Percentiles rank a stretch among this genome's conserved stretches.
Evolutionary conservation across 2,329 filamentous ascomycete species (phyloP).

Genomic region (Aspergillus calidoustus): DNA sequence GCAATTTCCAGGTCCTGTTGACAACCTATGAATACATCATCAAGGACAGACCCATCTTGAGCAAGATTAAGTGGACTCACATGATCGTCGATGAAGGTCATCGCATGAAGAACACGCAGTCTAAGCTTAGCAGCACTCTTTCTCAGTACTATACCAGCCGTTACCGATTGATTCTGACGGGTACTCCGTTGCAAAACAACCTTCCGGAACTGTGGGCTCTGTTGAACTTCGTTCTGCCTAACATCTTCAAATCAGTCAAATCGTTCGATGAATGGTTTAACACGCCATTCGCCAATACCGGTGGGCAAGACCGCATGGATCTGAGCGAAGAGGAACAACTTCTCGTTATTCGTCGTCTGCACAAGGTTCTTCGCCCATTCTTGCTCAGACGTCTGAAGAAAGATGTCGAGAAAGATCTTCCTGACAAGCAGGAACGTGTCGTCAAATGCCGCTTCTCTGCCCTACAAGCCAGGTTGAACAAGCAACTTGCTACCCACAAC

Average conservation of each 20-base stretch:
- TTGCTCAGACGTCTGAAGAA: slow-evolving; percentile 97
- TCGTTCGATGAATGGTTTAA: slow-evolving; percentile 99
- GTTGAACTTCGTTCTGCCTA: slow-evolving; percentile 97
- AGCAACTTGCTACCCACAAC: slow-evolving; percentile 96
- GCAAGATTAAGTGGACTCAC: slow-evolving; percentile 99
- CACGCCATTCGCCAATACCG: slow-evolving; percentile 97
- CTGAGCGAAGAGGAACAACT: slow-evolving; percentile 99
- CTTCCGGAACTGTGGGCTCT: slow-evolving; percentile 94
- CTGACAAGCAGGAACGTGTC: slow-evolving; percentile 98
- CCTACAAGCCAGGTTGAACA: slow-evolving; percentile 90
- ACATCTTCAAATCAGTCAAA: slow-evolving; percentile 98
- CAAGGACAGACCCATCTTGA: slow-evolving; percentile 92
- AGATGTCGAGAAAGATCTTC: slow-evolving; percentile 97
- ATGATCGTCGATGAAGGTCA: slow-evolving; percentile 99
- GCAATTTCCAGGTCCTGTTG: slow-evolving; percentile 92
- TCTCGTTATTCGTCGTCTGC: slow-evolving; percentile 94
- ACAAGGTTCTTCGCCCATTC: slow-evolving; percentile 97
- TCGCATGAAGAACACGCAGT: slow-evolving; percentile 98
- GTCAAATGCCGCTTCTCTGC: slow-evolving; percentile 99
- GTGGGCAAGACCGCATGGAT: slow-evolving; percentile 98
- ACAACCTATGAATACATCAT: slow-evolving; percentile 99
- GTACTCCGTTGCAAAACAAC: slow-evolving; percentile 97
- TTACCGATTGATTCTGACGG: slow-evolving; percentile 94
- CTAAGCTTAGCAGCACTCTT: slow-evolving; percentile 93
- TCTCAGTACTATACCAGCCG: slow-evolving; percentile 93